phyloP scores from a whole-genome alignment of 768 basidiomycete species.

The Rhodocollybia butyracea region DNA sequence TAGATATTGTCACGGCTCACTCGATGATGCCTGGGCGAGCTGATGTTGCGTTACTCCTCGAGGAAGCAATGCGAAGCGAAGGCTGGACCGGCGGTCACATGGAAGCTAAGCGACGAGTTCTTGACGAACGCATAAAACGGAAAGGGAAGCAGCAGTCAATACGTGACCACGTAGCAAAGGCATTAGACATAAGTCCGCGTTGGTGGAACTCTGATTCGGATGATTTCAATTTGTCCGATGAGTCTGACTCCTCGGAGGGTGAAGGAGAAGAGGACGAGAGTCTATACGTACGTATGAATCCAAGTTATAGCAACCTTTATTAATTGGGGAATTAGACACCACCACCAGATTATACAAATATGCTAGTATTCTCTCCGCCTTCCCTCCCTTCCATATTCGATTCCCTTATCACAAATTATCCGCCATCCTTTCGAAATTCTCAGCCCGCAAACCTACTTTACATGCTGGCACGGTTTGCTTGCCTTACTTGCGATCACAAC shows the following conservation, averaged over 20 bases:
- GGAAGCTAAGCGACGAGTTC: slow-evolving; percentile 59
- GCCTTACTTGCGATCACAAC: slow-evolving; percentile 80
- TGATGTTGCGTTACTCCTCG: slow-evolving; percentile 82
- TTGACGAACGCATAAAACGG: slow-evolving; percentile 57
- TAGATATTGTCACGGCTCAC: slow-evolving; percentile 88
- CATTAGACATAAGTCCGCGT: slow-evolving; percentile 50
- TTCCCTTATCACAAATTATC: slow-evolving; percentile 75
- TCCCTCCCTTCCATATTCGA: slow-evolving; percentile 77
- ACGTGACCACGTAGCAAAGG: slow-evolving; percentile 54
- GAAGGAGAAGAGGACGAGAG: slow-evolving; percentile 49
- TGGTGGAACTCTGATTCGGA: slow-evolving; percentile 67
- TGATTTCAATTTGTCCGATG: slow-evolving; percentile 21
- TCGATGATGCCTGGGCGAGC: slow-evolving; percentile 77
- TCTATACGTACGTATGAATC: slow-evolving; percentile 38
- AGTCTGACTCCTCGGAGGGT: slow-evolving; percentile 37
- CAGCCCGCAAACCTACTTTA: slow-evolving; percentile 92
- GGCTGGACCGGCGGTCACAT: slow-evolving; percentile 80
- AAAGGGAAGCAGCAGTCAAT: slow-evolving; percentile 51
- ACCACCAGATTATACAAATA: slow-evolving; percentile 70
- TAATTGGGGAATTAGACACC: slow-evolving; percentile 55
- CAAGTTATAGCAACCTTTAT: background rate
- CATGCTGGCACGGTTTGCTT: slow-evolving; percentile 91
- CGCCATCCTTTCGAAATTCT: slow-evolving; percentile 65
- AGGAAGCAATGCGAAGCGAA: slow-evolving; percentile 83
- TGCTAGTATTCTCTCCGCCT: slow-evolving; percentile 91